Base-by-base conservation (phyloP, 2,329 filamentous ascomycete genomes). In the Leptodontidium sp. region DNA sequence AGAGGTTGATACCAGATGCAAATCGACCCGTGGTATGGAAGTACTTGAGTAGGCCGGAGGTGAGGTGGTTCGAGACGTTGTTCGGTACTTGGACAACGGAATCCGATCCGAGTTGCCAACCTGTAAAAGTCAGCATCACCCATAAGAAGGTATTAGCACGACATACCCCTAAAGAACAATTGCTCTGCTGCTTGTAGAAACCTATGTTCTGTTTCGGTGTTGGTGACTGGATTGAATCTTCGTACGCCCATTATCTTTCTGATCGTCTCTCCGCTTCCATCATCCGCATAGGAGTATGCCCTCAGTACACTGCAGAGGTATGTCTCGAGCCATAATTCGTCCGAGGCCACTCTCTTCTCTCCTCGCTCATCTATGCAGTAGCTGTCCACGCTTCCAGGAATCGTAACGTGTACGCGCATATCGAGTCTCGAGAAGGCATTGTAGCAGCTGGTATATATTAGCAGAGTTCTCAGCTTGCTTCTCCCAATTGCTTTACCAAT, bases 401-500 rank as follows among this genome's bases (percentile, higher is more conserved):
- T 98, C 73, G 94, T 95, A 69, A 99, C 95, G 78, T 98, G 94
- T 14, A 99, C 95, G 70, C 96, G 93, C 96, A 99, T 99, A 78
- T 99, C 96, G 64, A 98, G 87, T 72, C 97, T 89, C 5, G 96
- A 98, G 81, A 99, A 98, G 73, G 96, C 96, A 93, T 99, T 99
- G 86, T 99, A 99, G 82, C 96, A 99, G 82, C 86, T 88, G 77
- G 43, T 24, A 61, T 32, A 40, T 17, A 24, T 76, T 64, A 71
- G 80, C 82, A 76, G 79, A 78, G 4, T 47, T n/a, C 26, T 17
- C 29, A 17, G 21, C 12, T 12, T 17, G 32, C 9, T 49, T 15
- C 14, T 24, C 29, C 35, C 17, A 21, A 21, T 11, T 17, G 5
- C 6, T n/a, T 73, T 85, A 96, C 93, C 96, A 98, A 82, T 98